Percentiles rank a stretch among this genome's conserved stretches.
phyloP scores from a whole-genome alignment of 2,329 filamentous ascomycete genomes.

The Colletotrichum cereale region DNA sequence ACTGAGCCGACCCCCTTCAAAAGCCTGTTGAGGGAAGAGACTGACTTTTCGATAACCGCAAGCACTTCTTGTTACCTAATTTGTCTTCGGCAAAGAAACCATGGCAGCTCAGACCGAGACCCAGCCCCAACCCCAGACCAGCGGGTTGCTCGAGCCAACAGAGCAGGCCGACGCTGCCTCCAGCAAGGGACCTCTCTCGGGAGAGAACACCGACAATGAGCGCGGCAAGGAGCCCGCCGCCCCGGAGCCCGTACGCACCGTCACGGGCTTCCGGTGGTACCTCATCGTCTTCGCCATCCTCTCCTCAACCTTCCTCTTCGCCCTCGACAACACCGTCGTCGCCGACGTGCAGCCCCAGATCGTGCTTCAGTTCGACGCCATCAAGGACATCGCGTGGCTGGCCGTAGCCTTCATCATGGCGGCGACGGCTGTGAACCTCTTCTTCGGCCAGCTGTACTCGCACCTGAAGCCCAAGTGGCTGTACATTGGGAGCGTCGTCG shows the following conservation, averaged over 20 bases:
- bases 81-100: neutral
- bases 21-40: neutral
- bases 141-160: constrained; percentile 6
- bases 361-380: constrained; percentile 50
- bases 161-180: constrained; percentile 16
- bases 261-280: constrained; percentile 38
- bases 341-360: constrained; percentile 59
- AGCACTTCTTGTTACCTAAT: neutral
- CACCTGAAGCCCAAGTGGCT: constrained; percentile 50
- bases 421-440: constrained; percentile 22
- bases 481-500: constrained; percentile 47
- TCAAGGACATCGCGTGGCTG: constrained; percentile 56
- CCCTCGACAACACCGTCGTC: constrained; percentile 59
- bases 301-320: constrained; percentile 50
- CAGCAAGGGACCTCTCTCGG: constrained; percentile 17
- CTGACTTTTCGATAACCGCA: neutral
- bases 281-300: constrained; percentile 41
- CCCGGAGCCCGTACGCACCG: constrained; percentile 12
- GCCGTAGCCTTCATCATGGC: constrained; percentile 46
- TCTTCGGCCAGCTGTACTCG: constrained; percentile 46
- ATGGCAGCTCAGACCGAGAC: neutral
- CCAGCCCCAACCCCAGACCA: neutral
- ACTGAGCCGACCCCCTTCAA: neutral
- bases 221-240: neutral
- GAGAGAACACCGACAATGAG: constrained; percentile 23